These are phyloP conservation scores for Fusarium begoniae DNA, from an alignment of 2,329 filamentous ascomycete genomes.

Conservation along the genomic window DNA sequence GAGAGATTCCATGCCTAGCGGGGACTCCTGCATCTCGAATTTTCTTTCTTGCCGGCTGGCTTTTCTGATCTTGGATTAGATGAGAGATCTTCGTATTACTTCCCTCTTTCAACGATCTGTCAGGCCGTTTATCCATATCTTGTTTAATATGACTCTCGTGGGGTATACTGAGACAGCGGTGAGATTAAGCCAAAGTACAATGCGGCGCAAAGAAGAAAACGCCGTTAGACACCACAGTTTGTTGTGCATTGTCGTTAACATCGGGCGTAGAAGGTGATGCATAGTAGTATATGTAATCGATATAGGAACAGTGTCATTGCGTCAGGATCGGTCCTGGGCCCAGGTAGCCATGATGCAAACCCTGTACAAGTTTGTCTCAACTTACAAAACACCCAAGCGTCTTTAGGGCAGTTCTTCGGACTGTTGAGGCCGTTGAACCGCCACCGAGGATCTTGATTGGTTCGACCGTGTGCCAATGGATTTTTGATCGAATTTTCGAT, in stretches of 20 bases:
- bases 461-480: not conserved
- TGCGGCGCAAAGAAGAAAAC: conserved; percentile 14
- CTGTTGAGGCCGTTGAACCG: not conserved
- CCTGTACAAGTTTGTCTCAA: not conserved
- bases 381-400: not conserved
- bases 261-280: not conserved
- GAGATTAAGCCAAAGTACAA: not conserved
- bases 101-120: not conserved
- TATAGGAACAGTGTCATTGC: not conserved
- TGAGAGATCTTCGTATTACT: conserved; percentile 8
- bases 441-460: not conserved
- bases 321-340: not conserved
- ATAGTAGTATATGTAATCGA: not conserved
- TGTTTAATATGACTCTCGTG: not conserved
- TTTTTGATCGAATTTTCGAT: not conserved
- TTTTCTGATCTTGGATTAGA: not conserved
- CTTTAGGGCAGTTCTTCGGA: not conserved
- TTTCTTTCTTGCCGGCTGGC: not conserved
- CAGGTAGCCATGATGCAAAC: not conserved
- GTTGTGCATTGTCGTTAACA: not conserved
- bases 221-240: not conserved
- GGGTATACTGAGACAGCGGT: conserved; percentile 17
- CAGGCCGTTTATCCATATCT: not conserved
- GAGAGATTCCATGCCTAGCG: not conserved
- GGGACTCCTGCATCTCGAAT: not conserved